Base-by-base conservation (phyloP, 2,329 filamentous ascomycete genomes). In the Nemania serpens region DNA sequence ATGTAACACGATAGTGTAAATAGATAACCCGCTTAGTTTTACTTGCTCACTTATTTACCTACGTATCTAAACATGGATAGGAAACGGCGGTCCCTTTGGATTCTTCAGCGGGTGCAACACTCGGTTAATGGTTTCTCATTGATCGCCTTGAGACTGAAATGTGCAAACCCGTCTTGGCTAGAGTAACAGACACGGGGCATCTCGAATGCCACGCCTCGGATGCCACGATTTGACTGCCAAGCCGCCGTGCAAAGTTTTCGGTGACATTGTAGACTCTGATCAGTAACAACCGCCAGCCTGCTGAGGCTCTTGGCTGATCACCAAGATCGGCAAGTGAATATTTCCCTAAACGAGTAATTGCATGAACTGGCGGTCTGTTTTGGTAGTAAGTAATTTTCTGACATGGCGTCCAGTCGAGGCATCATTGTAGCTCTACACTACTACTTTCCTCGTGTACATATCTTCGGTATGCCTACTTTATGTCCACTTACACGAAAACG, bases 181-280 rank as follows among this genome's bases (percentile, higher is more conserved):
- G 33, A 46, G 37, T 37, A 25, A 49, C 15, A 6, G 34, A 55
- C 29, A 34, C 48, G 12, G 36, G 42, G 22, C 5, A 25, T 55
- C 39, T 45, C 18, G n/a, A 42, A 53, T 60, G 13, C 39, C 45
- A 54, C 45, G 17, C 50, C 43, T 59, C 39, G 42, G 46, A 52
- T 59, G 12, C 33, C 43, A 53, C 43, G 18, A 56, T 49, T 60
- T 36, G 43, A 50, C 20, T 29, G 61, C 57, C 61, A 63, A 63
- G 57, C 34, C 33, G 57, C 57, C 34, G 57, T 50, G 52, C 20
- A 12, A 39, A 45, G 3, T 34, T 52, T 62, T 48, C 36, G 36
- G 48, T 56, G 47, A 49, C 47, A 52, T 56, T 22, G 60, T 39
- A 37, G 47, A 22, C 42, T 49, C 7, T 5, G 18, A 41, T 52